phyloP scores from a whole-genome alignment of 441 rosid species.

The Arabidopsis lyrata region DNA sequence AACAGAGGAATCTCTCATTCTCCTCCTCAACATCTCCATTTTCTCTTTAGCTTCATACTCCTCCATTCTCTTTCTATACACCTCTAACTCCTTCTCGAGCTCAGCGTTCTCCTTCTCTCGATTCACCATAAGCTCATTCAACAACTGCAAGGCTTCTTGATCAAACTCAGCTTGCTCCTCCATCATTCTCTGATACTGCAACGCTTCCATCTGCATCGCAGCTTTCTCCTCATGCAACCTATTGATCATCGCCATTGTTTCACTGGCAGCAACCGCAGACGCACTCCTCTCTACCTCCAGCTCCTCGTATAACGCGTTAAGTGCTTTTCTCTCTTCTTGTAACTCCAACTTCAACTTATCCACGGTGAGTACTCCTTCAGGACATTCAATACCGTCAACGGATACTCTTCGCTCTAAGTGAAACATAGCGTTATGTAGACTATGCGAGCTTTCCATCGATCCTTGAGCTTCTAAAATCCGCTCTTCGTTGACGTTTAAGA shows the following conservation, averaged over 20 bases:
- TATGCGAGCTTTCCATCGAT: conserved; percentile 58
- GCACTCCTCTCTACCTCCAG: conserved; percentile 95
- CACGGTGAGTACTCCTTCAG: conserved; percentile 59
- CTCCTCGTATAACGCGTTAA: conserved; percentile 69
- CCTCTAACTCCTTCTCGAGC: conserved; percentile 74
- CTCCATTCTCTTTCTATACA: conserved; percentile 60
- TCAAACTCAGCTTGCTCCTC: conserved; percentile 93
- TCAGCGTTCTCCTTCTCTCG: conserved; percentile 78
- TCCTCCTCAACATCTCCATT: conserved; percentile 52
- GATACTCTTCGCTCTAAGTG: conserved; percentile 60
- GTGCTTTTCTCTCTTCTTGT: conserved; percentile 68
- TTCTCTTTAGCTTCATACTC: conserved; percentile 82
- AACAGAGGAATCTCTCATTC: conserved; percentile 62
- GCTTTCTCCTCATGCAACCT: conserved; percentile 96
- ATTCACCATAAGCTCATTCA: conserved; percentile 80
- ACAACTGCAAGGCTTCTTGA: conserved; percentile 87
- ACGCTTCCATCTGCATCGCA: conserved; percentile 98
- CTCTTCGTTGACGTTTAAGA: conserved; percentile 64
- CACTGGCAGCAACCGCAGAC: conserved; percentile 86
- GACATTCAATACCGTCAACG: conserved; percentile 55
- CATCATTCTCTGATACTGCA: conserved; percentile 98
- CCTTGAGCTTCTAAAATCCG: conserved; percentile 63
- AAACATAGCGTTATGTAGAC: conserved; percentile 56
- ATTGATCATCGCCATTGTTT: conserved; percentile 98
- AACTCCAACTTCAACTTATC: conserved; percentile 71